Evolutionary conservation across 352 stramenopile genomes (phyloP), one percentile per base, ranked within the genome.

Genomic region (Pythium aquatile): DNA sequence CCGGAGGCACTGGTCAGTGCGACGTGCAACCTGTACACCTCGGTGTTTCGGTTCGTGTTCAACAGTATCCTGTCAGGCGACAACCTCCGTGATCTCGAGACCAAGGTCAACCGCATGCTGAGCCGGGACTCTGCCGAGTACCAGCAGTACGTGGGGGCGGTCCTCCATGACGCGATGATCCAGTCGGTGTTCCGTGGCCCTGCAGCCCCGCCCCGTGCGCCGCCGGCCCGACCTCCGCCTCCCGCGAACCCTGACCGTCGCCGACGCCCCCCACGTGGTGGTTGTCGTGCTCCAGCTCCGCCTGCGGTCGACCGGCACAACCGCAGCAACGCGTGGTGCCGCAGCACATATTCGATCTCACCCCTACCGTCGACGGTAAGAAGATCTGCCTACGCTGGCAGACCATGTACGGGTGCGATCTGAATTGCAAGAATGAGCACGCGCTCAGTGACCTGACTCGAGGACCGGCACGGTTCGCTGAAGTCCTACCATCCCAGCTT

Each of bases 1-100:
- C 10, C 20, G 3, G 26, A 32, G 35, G 24, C 35, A 7, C n/a
- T 61, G 7, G 8, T 51, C 37, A 49, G 30, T 5, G 39, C 37
- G 17, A 52, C 49, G 55, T 52, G 35, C n/a, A 61, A 61, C 24
- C 26, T 61, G 24, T 61, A 61, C 24, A 52, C 13, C 30, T 13
- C 55, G 5, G 33, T 52, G 13, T 61, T 61, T 24, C 8, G 2
- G 5, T 40, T 20, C 5, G 8, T 61, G 35, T 61, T 52, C 35
- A 51, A 39, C 55, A 35, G 11, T 20, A 61, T 61, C 20, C 39
- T 49, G 10, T 32, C 9, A 4, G 37, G 39, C 26, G 49, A 37
- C 32, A n/a, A n/a, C n/a, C 32, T 37, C 32, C 32, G n/a, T 3
- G 35, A 61, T 49, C 52, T 58, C 14, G 52, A 58, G 33, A 10